Evolutionary conservation across 495 filamentous ascomycete species (phyloP), one percentile per base, ranked within the genome.

Genomic region (Xylaria venustula): DNA sequence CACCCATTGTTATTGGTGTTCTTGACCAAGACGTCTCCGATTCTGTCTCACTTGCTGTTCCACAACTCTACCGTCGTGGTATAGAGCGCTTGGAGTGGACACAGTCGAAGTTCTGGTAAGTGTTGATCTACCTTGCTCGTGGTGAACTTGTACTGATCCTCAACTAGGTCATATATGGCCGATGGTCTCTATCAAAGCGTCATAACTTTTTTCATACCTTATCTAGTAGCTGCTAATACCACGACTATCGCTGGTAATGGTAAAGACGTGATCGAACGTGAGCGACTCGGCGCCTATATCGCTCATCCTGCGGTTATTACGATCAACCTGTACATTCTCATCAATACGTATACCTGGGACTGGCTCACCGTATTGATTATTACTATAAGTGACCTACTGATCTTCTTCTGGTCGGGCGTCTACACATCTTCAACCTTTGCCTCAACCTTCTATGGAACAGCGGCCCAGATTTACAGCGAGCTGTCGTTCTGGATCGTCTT

Each of bases 61-160:
- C 95, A 28, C 92, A 98, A 72, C 79, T 99, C 26, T 99, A 99
- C 72, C 88, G 93, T 57, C 86, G 95, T 65, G 95, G 95, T 67
- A 98, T 99, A 65, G 91, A 97, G 75, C 89, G 93, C 57, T 87
- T 91, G 72, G 95, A 99, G 79, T 99, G 95, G 95, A 97, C 95
- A 9, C 89, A 95, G 67, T 73, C 79, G 44, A 99, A 99, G 73
- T 99, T 99, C 74, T 99, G 95, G 94, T 96, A 79, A 67, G 83
- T 74, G 37, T 49, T 37, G 56, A 23, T 51, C 23, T 25, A 46
- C 12, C 26, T 6, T 36, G 7, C 30, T 40, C 7, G 30, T 19
- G 34, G 45, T 42, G 47, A 25, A 15, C 54, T 63, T 60, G 71
- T 67, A 53, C 72, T 82, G 67, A 60, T 32, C 41, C 26, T 19